Evolutionary conservation across 1,139 yeast species (phyloP).

Genomic region (Pichia sp.): DNA sequence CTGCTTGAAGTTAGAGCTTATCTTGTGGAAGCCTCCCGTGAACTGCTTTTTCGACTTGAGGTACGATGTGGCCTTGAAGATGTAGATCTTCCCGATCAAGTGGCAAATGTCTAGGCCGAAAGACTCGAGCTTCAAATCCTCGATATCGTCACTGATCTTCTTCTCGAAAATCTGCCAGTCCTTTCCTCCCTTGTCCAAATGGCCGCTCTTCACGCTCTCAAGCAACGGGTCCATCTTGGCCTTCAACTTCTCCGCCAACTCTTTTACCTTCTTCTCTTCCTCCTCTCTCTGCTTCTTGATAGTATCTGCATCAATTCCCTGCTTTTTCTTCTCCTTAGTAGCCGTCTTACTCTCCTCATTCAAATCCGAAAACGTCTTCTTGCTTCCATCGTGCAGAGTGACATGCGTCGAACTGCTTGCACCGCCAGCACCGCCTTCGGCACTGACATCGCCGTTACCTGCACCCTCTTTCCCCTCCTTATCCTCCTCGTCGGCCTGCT

Average conservation of each 20-base stretch:
- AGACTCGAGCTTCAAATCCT: conserved; percentile 85
- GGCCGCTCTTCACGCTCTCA: conserved; percentile 33
- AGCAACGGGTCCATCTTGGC: conserved; percentile 40
- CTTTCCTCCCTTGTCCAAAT: conserved; percentile 24
- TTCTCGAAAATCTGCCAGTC: conserved; percentile 36
- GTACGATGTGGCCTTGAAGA: conserved; percentile 56
- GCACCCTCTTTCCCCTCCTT: conserved; percentile 4
- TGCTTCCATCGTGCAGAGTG: conserved; percentile 14
- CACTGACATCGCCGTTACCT: neutral
- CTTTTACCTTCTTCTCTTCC: conserved; percentile 51
- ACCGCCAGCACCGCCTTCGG: neutral
- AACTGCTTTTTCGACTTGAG: conserved; percentile 74
- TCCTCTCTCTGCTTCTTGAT: conserved; percentile 55
- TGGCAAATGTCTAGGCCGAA: conserved; percentile 90
- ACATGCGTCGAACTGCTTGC: conserved; percentile 8
- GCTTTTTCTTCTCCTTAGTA: conserved; percentile 43
- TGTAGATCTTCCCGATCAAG: conserved; percentile 69
- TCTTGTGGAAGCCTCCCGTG: conserved; percentile 67
- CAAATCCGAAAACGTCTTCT: conserved; percentile 14
- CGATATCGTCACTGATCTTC: conserved; percentile 55
- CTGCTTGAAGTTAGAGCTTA: conserved; percentile 80
- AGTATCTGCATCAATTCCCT: conserved; percentile 44
- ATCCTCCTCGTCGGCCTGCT: conserved; percentile 19
- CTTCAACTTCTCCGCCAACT: conserved; percentile 46
- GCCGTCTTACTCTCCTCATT: conserved; percentile 19